Conservation (phyloP, 129 eudicot species). For the Rutidosis leptorrhynchoides region DNA sequence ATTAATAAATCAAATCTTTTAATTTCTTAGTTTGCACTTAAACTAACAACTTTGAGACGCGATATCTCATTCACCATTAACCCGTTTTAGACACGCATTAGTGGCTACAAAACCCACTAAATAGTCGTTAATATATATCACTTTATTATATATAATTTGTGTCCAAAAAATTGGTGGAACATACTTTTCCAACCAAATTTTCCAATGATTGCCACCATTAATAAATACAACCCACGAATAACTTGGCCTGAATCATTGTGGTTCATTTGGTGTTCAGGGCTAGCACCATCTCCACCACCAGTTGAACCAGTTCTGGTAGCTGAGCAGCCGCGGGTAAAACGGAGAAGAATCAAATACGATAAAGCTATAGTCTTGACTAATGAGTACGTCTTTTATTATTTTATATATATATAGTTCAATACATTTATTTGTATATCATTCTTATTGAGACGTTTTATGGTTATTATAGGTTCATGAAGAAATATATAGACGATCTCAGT, state of each 20-base stretch:
- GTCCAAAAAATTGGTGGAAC: too few species aligned
- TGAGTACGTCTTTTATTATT: conserved; percentile 33
- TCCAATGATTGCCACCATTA: neutral
- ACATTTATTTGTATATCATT: neutral
- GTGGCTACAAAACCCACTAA: too few species aligned
- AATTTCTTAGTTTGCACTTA: too few species aligned
- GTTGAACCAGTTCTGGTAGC: conserved; percentile 32
- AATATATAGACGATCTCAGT: conserved; percentile 38
- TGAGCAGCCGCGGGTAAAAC: conserved; percentile 42
- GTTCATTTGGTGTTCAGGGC: conserved; percentile 31
- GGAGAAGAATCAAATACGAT: conserved; percentile 55
- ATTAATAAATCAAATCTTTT: too few species aligned
- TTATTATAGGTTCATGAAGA: conserved; percentile 55
- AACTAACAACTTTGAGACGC: too few species aligned
- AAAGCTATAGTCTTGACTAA: conserved; percentile 55
- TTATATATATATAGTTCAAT: neutral
- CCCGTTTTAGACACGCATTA: too few species aligned
- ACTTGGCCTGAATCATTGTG: neutral
- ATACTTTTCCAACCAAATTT: too few species aligned
- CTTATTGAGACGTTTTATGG: conserved; percentile 14
- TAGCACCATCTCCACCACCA: conserved; percentile 32
- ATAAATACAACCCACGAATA: neutral
- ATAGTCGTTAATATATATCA: too few species aligned
- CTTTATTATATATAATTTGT: too few species aligned
- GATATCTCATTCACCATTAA: too few species aligned